phyloP scores from a whole-genome alignment of 345 rosid genomes.

The Populus tremula region DNA sequence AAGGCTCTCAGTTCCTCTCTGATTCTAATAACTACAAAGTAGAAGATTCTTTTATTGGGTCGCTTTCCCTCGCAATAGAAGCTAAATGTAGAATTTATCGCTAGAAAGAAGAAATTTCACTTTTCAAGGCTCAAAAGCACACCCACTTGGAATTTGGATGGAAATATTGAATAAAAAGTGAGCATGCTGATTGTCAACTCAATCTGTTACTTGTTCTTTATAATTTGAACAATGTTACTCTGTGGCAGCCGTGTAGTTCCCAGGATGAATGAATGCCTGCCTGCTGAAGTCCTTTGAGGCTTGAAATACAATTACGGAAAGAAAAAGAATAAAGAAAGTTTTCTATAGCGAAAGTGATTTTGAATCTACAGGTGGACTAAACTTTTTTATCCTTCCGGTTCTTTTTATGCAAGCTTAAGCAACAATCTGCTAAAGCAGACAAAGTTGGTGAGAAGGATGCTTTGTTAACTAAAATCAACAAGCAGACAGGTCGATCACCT shows the following conservation, averaged over 20 bases:
- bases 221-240: background rate
- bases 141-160: background rate
- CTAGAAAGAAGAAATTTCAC: background rate
- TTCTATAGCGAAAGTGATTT: background rate
- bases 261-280: background rate
- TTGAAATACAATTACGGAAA: background rate
- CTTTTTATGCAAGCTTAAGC: constrained; percentile 26
- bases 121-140: background rate
- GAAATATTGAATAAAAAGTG: background rate
- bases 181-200: background rate
- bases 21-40: background rate
- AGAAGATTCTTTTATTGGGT: constrained; percentile 3
- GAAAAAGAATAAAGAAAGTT: background rate
- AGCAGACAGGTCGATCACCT: constrained; percentile 34
- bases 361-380: constrained; percentile 1
- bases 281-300: background rate
- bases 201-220: background rate
- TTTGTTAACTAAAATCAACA: constrained; percentile 27
- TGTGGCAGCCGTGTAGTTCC: background rate
- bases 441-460: constrained; percentile 34
- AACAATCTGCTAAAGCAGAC: constrained; percentile 32
- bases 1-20: background rate
- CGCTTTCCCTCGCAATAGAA: constrained; percentile 1
- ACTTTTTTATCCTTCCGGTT: background rate
- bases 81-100: background rate